Percentiles rank a stretch among this genome's conserved stretches.
phyloP scores from a whole-genome alignment of 1,284 basidiomycete species.

The Ceratobasidium sp. region DNA sequence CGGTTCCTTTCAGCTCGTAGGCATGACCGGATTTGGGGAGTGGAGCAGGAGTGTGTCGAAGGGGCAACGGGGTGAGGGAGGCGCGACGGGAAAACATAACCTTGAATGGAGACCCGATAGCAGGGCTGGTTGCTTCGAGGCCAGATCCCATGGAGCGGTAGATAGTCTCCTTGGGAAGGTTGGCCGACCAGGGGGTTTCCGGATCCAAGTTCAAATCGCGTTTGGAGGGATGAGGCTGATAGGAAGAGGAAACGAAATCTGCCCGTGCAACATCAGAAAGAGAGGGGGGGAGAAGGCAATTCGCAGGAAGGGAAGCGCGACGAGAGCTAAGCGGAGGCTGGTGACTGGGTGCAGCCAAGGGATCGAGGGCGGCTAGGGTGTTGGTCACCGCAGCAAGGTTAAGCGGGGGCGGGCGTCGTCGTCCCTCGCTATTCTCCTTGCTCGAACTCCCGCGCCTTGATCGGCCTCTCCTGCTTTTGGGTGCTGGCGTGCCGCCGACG shows the following conservation, averaged over 20 bases:
- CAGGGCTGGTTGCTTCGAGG: not conserved
- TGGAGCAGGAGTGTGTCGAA: conserved; percentile 23
- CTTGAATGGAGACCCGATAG: conserved; percentile 27
- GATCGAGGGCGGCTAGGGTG: conserved; percentile 15
- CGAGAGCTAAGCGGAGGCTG: conserved; percentile 4
- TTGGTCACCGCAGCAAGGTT: conserved; percentile 32
- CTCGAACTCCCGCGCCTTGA: conserved; percentile 30
- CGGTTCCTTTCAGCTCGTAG: conserved; percentile 32
- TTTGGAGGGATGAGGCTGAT: conserved; percentile 35
- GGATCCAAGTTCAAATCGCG: conserved; percentile 35
- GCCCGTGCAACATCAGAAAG: conserved; percentile 31
- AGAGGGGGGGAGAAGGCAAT: conserved; percentile 10
- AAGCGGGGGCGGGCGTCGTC: conserved; percentile 35
- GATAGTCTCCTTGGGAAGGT: conserved; percentile 36
- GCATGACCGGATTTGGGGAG: conserved; percentile 16
- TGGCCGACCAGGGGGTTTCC: conserved; percentile 38
- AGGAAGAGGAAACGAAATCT: conserved; percentile 38
- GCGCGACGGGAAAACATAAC: conserved; percentile 33
- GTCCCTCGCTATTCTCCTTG: conserved; percentile 4
- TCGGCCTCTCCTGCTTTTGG: conserved; percentile 31
- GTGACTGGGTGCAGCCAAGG: not conserved
- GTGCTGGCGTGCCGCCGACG: conserved; percentile 5
- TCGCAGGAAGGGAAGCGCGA: conserved; percentile 16
- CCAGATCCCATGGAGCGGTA: conserved; percentile 21
- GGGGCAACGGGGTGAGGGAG: conserved; percentile 29